Conservation (phyloP, 768 basidiomycete species). For the Pilatotrama ljubarskyi region DNA sequence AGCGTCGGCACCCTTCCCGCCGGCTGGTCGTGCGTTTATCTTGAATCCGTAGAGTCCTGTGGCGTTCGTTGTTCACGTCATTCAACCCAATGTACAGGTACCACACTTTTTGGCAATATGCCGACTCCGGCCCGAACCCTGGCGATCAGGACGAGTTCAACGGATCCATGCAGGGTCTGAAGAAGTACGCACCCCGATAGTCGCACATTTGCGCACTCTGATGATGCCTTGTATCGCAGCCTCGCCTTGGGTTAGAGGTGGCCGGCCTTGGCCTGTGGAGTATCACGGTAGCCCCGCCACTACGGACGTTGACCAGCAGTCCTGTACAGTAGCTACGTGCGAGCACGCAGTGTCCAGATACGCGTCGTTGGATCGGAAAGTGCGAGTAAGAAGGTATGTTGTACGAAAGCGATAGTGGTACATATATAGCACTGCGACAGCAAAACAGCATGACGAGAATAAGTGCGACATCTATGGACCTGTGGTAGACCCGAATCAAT, state of each 20-base stretch:
- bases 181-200: conserved; percentile 30
- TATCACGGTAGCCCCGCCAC: too few relatives aligned
- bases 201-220: too few relatives aligned
- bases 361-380: too few relatives aligned
- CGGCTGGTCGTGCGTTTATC: conserved; percentile 49
- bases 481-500: not conserved
- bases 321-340: too few relatives aligned
- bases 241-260: not conserved
- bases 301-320: too few relatives aligned
- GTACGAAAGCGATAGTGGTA: not conserved
- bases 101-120: conserved; percentile 63
- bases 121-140: conserved; percentile 53
- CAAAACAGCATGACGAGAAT: not conserved
- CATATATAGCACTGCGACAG: not conserved
- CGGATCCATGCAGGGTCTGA: conserved; percentile 46
- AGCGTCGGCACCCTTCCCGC: conserved; percentile 55
- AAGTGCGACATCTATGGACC: not conserved
- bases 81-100: conserved; percentile 32
- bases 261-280: too few relatives aligned
- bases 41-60: too few relatives aligned
- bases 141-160: conserved; percentile 62
- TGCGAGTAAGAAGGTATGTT: too few relatives aligned
- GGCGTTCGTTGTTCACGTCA: conserved; percentile 30
- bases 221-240: not conserved
- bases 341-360: too few relatives aligned